Conservation (phyloP, 1,284 basidiomycete species). For the Microbotryum violaceum region DNA sequence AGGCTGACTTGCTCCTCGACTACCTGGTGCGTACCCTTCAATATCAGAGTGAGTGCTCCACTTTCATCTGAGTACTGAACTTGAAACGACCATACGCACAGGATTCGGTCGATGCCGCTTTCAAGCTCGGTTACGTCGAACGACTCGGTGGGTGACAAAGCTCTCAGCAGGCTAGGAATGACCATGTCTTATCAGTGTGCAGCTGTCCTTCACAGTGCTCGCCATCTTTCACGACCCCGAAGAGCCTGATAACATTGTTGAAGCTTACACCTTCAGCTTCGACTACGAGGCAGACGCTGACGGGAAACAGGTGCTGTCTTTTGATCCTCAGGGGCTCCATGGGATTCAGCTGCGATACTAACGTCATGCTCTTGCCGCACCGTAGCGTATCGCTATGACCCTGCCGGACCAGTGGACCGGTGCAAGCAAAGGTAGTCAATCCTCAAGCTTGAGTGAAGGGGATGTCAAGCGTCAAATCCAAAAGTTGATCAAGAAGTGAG, state of each 20-base stretch:
- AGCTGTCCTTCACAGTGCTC: slow-evolving; percentile 46
- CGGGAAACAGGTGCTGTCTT: slow-evolving; percentile 15
- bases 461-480: slow-evolving; percentile 25
- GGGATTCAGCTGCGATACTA: not conserved
- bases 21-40: slow-evolving; percentile 52
- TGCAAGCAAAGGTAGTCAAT: not conserved
- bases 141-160: slow-evolving; percentile 17
- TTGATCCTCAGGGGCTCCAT: too few species aligned
- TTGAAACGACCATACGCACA: not conserved
- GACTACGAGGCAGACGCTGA: slow-evolving; percentile 15
- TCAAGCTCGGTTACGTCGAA: slow-evolving; percentile 30
- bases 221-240: slow-evolving; percentile 57
- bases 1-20: slow-evolving; percentile 67
- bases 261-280: slow-evolving; percentile 33
- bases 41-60: too few species aligned
- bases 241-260: slow-evolving; percentile 32
- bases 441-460: slow-evolving; percentile 9
- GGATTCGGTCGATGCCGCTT: slow-evolving; percentile 26
- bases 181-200: not conserved
- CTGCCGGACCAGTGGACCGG: slow-evolving; percentile 20
- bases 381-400: slow-evolving; percentile 22
- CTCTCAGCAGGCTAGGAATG: not conserved
- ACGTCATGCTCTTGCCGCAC: not conserved
- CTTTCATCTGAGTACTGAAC: too few species aligned
- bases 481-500: slow-evolving; percentile 28